Evolutionary conservation across 805 yeast species (phyloP), one percentile per base, ranked within the genome.

Genomic region (Candida piceae): DNA sequence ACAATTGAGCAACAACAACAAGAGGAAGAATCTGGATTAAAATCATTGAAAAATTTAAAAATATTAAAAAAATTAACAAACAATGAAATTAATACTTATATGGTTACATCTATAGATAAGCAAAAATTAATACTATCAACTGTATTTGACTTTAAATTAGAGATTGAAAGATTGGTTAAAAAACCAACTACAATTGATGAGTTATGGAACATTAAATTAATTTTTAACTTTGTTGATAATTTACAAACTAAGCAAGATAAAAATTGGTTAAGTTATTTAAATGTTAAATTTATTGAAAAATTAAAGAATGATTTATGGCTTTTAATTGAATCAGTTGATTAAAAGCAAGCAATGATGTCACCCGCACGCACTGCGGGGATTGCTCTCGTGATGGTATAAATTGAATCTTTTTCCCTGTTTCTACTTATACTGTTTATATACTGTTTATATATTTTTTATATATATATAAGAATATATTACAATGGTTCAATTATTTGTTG

Each of bases 151-250:
- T 65, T 69, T 44, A 75, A 78, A 49, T 51, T 76, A 16, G 81
- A 80, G 44, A 55, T 80, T 19, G 57, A 57, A 19, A 52, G 52
- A 3, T 57, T 72, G 48, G 75, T 76, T 1, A 39, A 40, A 4
- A 45, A 48, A 1, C 80, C 82, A 0, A 35, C 42, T 10, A 52
- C 57, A 1, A 45, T 44, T n/a, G 80, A 79, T 32, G 84, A 80
- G 37, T 57, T 82, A 36, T 76, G 84, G 80, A 80, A 78, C 46
- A 57, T 82, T 40, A 72, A 72, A 41, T 53, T 83, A 34, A 56
- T 83, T 7, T 78, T 83, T 59, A 72, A 78, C 12, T 83, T 67
- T 58, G 68, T 74, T 28, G 85, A 81, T 38, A 57, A 62, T 33
- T 25, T 44, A 8, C 31, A 35, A 21, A 12, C 25, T n/a, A 12